Evolutionary conservation across 805 yeast genomes (phyloP), one percentile per base, ranked within the genome.

Genomic region (Hyphopichia homilentoma): DNA sequence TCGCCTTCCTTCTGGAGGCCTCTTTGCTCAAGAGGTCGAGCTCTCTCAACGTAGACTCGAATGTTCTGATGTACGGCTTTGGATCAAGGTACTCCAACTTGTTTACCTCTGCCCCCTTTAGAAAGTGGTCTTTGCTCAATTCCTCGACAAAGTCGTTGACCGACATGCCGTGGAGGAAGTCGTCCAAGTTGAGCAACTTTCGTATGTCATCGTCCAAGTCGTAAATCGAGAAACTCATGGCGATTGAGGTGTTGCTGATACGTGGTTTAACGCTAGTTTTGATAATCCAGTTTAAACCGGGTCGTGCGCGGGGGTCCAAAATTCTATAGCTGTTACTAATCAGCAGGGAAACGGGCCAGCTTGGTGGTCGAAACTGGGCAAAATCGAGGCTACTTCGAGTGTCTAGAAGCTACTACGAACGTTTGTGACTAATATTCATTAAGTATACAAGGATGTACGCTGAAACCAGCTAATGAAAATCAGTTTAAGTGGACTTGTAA

Each of bases 11-110:
- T 11, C 56, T 52, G 4, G 59, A 52, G 3, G 88, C 75, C 27
- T 81, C 81, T 1, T 69, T 73, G 28, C 70, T 70, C 26, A 93
- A 59, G 30, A 67, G 68, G 46, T 77, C 75, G 42, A 90, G 63
- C 48, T 86, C 90, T 28, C 78, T 70, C 27, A 88, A 63, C 2
- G 93, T 85, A 1, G 89, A 78, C 52, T 90, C 97, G 55, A 93
- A 89, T 0, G 96, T 86, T 44, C 96, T 75, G 29, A 90, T 90
- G 52, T 85, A 93, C 2, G 97, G 97, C 49, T 86, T 87, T 1
- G 97, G 96, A 50, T 93, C 96, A 34, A 87, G 58, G 48, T 70
- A 71, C 31, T 74, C 77, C 20, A 73, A 52, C 25, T 72, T 65
- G 36, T 73, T 70, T 18, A 69, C 75, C 39, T 70, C 75, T 6